Evolutionary conservation across 2,329 filamentous ascomycete genomes (phyloP).

Genomic region (Aureobasidium lini): DNA sequence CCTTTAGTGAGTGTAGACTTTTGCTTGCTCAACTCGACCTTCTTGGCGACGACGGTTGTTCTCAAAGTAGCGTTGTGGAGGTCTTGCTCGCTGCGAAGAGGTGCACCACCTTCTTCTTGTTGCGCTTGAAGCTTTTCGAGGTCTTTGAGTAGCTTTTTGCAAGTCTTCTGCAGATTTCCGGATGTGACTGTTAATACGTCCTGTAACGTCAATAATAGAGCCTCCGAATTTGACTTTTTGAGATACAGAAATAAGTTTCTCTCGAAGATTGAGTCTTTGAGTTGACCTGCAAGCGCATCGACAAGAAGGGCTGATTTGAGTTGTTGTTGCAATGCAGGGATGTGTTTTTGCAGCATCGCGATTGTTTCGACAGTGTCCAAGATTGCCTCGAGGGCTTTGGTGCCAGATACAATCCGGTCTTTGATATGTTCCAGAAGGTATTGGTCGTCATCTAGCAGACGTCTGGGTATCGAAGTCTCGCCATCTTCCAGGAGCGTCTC

Average conservation of each 20-base stretch:
- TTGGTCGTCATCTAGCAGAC: constrained; percentile 54
- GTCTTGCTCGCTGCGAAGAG: constrained; percentile 66
- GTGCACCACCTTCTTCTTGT: constrained; percentile 21
- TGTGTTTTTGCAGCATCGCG: constrained; percentile 28
- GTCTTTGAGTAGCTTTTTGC: constrained; percentile 22
- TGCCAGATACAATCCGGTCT: constrained; percentile 21
- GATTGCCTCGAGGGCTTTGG: constrained; percentile 33
- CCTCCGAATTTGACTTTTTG: constrained; percentile 52
- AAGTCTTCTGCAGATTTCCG: constrained; percentile 24
- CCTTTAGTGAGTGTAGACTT: constrained; percentile 61
- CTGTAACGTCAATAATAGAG: constrained; percentile 38
- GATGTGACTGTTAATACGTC: constrained; percentile 7
- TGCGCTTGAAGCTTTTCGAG: constrained; percentile 21
- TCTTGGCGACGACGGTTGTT: constrained; percentile 73
- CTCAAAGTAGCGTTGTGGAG: constrained; percentile 61
- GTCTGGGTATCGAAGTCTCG: constrained; percentile 35
- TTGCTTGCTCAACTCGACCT: constrained; percentile 71
- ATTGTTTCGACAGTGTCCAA: constrained; percentile 30
- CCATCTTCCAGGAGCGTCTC: constrained; percentile 34
- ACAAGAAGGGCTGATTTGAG: constrained; percentile 49
- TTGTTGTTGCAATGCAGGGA: constrained; percentile 31
- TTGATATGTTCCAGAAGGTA: constrained; percentile 43
- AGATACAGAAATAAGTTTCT: constrained; percentile 51
- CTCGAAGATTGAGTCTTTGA: constrained; percentile 44
- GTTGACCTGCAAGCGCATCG: constrained; percentile 50